Base-by-base conservation (phyloP, 306 rosid species). In the Ormosia semicastrata region DNA sequence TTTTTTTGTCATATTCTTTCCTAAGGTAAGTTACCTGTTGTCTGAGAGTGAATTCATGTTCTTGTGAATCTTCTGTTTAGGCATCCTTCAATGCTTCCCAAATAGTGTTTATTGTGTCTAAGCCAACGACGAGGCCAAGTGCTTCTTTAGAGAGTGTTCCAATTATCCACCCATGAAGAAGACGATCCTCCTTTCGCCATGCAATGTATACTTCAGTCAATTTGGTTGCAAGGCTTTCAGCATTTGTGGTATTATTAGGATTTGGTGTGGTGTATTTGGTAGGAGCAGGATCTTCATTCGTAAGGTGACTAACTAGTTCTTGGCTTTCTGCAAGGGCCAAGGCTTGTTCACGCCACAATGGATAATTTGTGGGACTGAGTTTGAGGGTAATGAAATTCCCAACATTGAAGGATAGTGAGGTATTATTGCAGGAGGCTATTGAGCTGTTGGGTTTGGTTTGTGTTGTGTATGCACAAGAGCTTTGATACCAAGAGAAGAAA, bases 31-130 rank as follows among this genome's bases (percentile, higher is more conserved):
- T 46, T 1, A 69, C 12, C 0, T 50, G 34, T 52, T 34, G 63
- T n/a, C 4, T 24, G 1, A 71, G 14, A 13, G 43, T 69, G 8
- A 69, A 69, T 30, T 69, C 75, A 47, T 40, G 59, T 13, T 69
- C 58, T 69, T 69, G 40, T 69, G 59, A 47, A 69, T 47, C 75
- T 12, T 69, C 75, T 44, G 73, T n/a, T n/a, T n/a, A n/a, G n/a
- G n/a, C n/a, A n/a, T n/a, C n/a, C n/a, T n/a, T n/a, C n/a, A n/a
- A n/a, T n/a, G n/a, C n/a, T n/a, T n/a, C n/a, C n/a, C n/a, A n/a
- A n/a, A n/a, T n/a, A n/a, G n/a, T n/a, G n/a, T n/a, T n/a, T n/a
- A n/a, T n/a, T n/a, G n/a, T n/a, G n/a, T n/a, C n/a, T n/a, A n/a
- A n/a, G n/a, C n/a, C n/a, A n/a, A n/a, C n/a, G n/a, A n/a, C n/a